Conservation (phyloP, 2,329 filamentous ascomycete genomes). For the Akanthomyces muscarius region DNA sequence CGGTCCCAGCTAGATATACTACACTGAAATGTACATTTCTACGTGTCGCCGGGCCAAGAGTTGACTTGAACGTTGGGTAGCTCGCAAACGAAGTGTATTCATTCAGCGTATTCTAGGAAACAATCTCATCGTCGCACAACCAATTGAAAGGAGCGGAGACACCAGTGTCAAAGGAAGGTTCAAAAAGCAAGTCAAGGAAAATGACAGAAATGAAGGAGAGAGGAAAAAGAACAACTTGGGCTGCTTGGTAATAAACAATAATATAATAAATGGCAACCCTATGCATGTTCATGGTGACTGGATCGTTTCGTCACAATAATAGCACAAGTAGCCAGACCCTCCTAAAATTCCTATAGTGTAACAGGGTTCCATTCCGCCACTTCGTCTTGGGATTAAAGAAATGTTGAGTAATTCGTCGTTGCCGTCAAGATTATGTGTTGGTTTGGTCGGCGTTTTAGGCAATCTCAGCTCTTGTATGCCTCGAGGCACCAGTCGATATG, state of each 20-base stretch:
- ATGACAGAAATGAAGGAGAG: neutral
- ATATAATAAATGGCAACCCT: slow-evolving; percentile 13
- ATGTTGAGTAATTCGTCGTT: neutral
- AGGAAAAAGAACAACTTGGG: slow-evolving; percentile 3
- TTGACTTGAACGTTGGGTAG: neutral
- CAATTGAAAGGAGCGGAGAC: slow-evolving; percentile 6
- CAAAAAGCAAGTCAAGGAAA: neutral
- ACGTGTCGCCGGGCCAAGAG: neutral
- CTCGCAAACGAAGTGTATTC: slow-evolving; percentile 7
- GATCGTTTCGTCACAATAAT: slow-evolving; percentile 15
- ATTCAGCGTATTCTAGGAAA: slow-evolving; percentile 1
- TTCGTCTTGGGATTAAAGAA: neutral
- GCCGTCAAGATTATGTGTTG: neutral
- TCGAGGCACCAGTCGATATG: slow-evolving; percentile 1
- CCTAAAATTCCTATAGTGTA: slow-evolving; percentile 9
- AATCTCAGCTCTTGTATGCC: slow-evolving; percentile 15
- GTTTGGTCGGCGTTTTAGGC: neutral
- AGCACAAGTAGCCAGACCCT: slow-evolving; percentile 10
- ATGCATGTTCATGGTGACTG: slow-evolving; percentile 5
- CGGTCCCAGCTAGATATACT: too few species aligned
- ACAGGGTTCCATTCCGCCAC: slow-evolving; percentile 6
- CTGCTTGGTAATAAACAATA: slow-evolving; percentile 11
- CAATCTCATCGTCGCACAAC: neutral
- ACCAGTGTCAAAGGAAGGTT: neutral
- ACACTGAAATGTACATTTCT: neutral